Percentiles rank a stretch among this genome's conserved stretches.
phyloP scores from a whole-genome alignment of 352 stramenopile species.

The Phytophthora podocarpi region DNA sequence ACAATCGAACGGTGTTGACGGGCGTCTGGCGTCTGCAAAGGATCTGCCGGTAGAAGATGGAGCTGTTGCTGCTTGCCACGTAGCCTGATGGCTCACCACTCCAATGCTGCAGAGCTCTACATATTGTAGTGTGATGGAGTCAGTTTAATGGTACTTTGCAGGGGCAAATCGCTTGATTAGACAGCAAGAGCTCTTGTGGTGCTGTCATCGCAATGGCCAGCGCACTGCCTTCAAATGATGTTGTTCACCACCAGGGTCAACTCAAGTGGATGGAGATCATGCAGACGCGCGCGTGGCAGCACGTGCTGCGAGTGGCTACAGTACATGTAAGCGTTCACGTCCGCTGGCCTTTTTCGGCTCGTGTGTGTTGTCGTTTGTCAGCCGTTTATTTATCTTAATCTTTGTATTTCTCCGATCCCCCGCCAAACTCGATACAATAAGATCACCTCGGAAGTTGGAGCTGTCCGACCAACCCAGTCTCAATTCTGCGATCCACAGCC shows the following conservation, averaged over 20 bases:
- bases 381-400: slow-evolving; percentile 4
- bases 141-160: slow-evolving; percentile 1
- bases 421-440: slow-evolving; percentile 11
- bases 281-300: background rate
- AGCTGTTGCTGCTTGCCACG: slow-evolving; percentile 2
- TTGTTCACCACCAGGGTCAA: background rate
- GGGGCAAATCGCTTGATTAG: slow-evolving; percentile 16
- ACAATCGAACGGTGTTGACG: background rate
- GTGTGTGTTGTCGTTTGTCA: slow-evolving; percentile 9
- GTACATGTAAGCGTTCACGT: no score
- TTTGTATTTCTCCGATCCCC: slow-evolving; percentile 8
- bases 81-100: background rate
- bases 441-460: slow-evolving; percentile 21
- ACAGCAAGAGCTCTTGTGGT: background rate
- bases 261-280: background rate
- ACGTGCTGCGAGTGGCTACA: slow-evolving; percentile 13
- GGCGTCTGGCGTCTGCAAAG: background rate
- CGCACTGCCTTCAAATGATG: background rate
- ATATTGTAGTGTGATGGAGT: background rate
- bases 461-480: slow-evolving; percentile 10
- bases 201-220: slow-evolving; percentile 1
- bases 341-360: no score
- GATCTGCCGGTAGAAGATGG: slow-evolving; percentile 2
- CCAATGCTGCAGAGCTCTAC: no score
- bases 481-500: slow-evolving; percentile 11